phyloP scores from a whole-genome alignment of 2,329 filamentous ascomycete genomes.

The Pseudocercospora vitis region DNA sequence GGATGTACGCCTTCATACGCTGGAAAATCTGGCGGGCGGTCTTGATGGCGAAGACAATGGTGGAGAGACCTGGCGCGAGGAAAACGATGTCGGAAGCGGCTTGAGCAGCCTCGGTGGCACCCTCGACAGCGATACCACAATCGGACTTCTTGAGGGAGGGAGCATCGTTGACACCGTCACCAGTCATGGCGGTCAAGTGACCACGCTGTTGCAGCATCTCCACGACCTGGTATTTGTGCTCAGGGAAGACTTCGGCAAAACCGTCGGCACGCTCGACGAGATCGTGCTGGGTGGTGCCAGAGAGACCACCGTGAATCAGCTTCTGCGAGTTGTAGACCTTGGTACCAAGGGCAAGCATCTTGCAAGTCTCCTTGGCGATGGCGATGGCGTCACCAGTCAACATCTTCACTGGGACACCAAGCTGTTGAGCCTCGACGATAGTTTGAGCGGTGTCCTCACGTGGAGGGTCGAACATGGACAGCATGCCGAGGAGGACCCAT shows the following conservation, averaged over 20 bases:
- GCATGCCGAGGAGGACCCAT: slow-evolving; percentile 73
- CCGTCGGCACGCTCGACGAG: slow-evolving; percentile 73
- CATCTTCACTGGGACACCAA: slow-evolving; percentile 79
- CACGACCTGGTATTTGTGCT: slow-evolving; percentile 75
- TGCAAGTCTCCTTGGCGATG: slow-evolving; percentile 79
- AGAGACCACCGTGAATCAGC: slow-evolving; percentile 73
- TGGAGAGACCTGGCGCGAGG: slow-evolving; percentile 69
- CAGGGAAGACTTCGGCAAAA: slow-evolving; percentile 72
- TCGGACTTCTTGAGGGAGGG: slow-evolving; percentile 73
- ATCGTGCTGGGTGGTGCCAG: slow-evolving; percentile 71
- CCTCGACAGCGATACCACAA: slow-evolving; percentile 72
- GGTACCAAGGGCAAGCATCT: slow-evolving; percentile 75
- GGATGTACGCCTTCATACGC: slow-evolving; percentile 75
- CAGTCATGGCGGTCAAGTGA: slow-evolving; percentile 73
- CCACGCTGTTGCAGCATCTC: slow-evolving; percentile 74
- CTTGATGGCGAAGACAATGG: slow-evolving; percentile 72
- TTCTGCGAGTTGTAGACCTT: slow-evolving; percentile 80
- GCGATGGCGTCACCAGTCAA: slow-evolving; percentile 77
- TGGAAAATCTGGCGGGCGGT: slow-evolving; percentile 73
- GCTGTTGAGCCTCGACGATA: slow-evolving; percentile 72
- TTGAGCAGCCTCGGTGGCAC: slow-evolving; percentile 70
- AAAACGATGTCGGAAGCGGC: slow-evolving; percentile 73
- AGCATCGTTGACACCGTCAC: slow-evolving; percentile 73
- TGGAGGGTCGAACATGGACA: slow-evolving; percentile 78
- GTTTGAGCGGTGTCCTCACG: slow-evolving; percentile 78